These are phyloP conservation scores for Strigomonas culicis DNA, from an alignment of 208 protist genomes.

Conservation along the genomic window DNA sequence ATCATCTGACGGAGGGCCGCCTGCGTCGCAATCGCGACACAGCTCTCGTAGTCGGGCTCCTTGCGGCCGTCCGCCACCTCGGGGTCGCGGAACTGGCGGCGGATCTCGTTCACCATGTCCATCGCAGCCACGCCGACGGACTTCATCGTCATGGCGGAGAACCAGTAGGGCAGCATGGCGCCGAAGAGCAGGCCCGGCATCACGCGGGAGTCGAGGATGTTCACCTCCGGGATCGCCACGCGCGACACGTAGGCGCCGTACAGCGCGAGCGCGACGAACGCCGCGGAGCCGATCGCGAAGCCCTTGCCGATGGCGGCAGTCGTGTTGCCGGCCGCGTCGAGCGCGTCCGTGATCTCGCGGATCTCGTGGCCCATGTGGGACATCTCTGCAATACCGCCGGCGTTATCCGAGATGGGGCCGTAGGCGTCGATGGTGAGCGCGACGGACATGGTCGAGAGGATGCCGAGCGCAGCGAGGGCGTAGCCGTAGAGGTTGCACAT, in stretches of 20 bases:
- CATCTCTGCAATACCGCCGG: conserved; percentile 94
- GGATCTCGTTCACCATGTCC: conserved; percentile 94
- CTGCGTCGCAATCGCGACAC: conserved; percentile 91
- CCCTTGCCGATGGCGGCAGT: conserved; percentile 96
- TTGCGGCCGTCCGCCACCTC: conserved; percentile 72
- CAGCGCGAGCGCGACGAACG: conserved; percentile 91
- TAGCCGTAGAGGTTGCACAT: conserved; percentile 89
- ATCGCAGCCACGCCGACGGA: conserved; percentile 91
- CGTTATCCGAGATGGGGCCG: conserved; percentile 95
- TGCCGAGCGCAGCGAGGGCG: conserved; percentile 94
- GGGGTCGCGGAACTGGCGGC: conserved; percentile 91
- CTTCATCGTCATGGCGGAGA: conserved; percentile 95
- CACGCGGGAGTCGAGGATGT: conserved; percentile 71
- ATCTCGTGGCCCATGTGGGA: conserved; percentile 83
- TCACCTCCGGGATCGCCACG: conserved; percentile 59
- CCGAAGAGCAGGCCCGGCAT: conserved; percentile 91
- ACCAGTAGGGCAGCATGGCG: conserved; percentile 94
- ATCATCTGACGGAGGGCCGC: conserved; percentile 95
- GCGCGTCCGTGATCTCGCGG: conserved; percentile 91
- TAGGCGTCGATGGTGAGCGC: conserved; percentile 95
- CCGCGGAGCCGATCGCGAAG: conserved; percentile 93
- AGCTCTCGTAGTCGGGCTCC: conserved; percentile 92
- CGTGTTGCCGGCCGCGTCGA: conserved; percentile 96
- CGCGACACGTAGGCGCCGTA: conserved; percentile 91
- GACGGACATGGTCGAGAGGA: conserved; percentile 91